Conservation (phyloP, 257 asterid species). For the Scutellaria baicalensis region DNA sequence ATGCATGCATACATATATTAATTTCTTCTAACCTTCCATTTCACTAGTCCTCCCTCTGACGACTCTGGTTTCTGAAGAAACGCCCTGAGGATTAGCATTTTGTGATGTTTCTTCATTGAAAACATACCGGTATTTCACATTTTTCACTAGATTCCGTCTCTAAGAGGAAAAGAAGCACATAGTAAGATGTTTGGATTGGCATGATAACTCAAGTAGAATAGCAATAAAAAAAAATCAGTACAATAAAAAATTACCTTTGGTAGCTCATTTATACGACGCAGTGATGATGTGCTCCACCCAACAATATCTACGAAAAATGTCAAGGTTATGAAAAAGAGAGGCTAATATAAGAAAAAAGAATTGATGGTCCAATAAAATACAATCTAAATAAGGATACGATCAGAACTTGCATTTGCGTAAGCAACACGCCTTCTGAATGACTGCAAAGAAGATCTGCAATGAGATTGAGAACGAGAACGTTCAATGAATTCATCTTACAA, state of each 20-base stretch:
- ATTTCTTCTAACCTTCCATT: conserved; percentile 9
- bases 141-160: conserved; percentile 12
- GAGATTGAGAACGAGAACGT: background rate
- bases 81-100: background rate
- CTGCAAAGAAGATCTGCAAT: conserved; percentile 74
- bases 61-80: background rate
- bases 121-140: background rate
- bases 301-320: conserved; percentile 9
- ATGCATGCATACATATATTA: background rate
- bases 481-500: background rate
- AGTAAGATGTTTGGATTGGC: background rate
- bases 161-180: background rate
- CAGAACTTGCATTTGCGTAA: conserved; percentile 70
- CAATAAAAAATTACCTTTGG: conserved; percentile 2
- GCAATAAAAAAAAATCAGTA: background rate
- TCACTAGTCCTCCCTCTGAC: background rate
- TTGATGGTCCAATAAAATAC: background rate
- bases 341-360: background rate
- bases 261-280: conserved; percentile 12
- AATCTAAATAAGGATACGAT: conserved; percentile 60
- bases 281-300: conserved; percentile 19
- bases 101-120: conserved; percentile 5
- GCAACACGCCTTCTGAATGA: conserved; percentile 72
- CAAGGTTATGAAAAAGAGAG: background rate
- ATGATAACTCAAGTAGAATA: background rate